Evolutionary conservation across 208 protist genomes (phyloP).

Genomic region (Trypanosoma grayi): DNA sequence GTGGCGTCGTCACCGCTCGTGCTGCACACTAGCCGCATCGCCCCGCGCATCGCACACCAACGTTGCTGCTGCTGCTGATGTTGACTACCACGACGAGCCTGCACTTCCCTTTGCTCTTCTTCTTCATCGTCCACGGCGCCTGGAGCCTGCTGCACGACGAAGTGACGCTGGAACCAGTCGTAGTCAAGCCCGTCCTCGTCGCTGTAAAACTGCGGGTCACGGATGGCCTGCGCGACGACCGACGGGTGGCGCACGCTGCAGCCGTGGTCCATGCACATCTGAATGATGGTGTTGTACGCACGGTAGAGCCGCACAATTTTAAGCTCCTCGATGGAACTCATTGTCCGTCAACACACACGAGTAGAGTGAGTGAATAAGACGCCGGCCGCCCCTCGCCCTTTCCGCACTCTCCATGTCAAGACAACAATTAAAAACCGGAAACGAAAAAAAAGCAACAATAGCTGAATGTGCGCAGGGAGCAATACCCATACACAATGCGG

Average conservation of each 20-base stretch:
- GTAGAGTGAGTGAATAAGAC: background rate
- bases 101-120: constrained; percentile 18
- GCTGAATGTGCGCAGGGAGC: no score
- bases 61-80: constrained; percentile 25
- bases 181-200: constrained; percentile 57
- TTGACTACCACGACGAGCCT: constrained; percentile 2
- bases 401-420: no score
- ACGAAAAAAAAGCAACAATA: no score
- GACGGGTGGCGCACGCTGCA: constrained; percentile 76
- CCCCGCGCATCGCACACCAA: constrained; percentile 57
- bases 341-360: constrained; percentile 7
- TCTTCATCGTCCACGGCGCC: background rate
- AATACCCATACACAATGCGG: no score
- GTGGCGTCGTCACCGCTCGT: background rate
- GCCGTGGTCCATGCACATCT: constrained; percentile 75
- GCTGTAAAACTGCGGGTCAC: constrained; percentile 26
- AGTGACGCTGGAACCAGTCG: constrained; percentile 70
- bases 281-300: constrained; percentile 75
- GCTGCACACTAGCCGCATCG: constrained; percentile 61
- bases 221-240: constrained; percentile 53
- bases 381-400: no score
- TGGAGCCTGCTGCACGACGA: constrained; percentile 24
- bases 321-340: constrained; percentile 76
- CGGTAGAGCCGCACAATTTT: constrained; percentile 73
- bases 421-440: no score